phyloP scores from a whole-genome alignment of 1,139 yeast species.

The Debaryomyces sp. region DNA sequence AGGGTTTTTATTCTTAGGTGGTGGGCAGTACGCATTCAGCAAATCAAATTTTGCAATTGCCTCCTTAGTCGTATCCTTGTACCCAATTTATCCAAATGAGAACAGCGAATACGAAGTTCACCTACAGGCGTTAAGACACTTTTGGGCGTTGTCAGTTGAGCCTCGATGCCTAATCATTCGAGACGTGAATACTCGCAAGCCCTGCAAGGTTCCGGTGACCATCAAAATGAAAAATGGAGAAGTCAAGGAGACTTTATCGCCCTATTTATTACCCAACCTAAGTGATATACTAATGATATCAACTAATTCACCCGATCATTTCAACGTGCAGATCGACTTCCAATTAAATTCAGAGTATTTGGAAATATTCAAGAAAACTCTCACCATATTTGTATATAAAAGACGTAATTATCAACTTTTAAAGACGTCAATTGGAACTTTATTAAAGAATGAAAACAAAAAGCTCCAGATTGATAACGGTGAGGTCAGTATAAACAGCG shows the following conservation, averaged over 20 bases:
- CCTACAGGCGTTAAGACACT: slow-evolving; percentile 83
- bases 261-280: slow-evolving; percentile 71
- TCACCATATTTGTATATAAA: slow-evolving; percentile 55
- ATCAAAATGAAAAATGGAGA: slow-evolving; percentile 46
- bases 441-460: slow-evolving; percentile 38
- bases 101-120: slow-evolving; percentile 56
- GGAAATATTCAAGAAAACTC: slow-evolving; percentile 45
- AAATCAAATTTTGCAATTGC: slow-evolving; percentile 70
- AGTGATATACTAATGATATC: slow-evolving; percentile 46
- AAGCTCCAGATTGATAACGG: slow-evolving; percentile 32
- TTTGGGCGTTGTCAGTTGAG: slow-evolving; percentile 88
- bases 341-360: slow-evolving; percentile 37
- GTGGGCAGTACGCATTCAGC: slow-evolving; percentile 86
- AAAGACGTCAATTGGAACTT: slow-evolving; percentile 37
- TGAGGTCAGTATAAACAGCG: slow-evolving; percentile 28
- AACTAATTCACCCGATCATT: slow-evolving; percentile 47
- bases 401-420: slow-evolving; percentile 45
- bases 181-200: slow-evolving; percentile 62
- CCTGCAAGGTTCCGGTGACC: slow-evolving; percentile 54
- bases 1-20: slow-evolving; percentile 88
- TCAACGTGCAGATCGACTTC: slow-evolving; percentile 47
- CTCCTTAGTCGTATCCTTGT: slow-evolving; percentile 68
- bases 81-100: slow-evolving; percentile 69
- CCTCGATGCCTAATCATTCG: slow-evolving; percentile 77
- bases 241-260: slow-evolving; percentile 43